Conservation (phyloP, 345 rosid species). For the Reutealis trisperma region DNA sequence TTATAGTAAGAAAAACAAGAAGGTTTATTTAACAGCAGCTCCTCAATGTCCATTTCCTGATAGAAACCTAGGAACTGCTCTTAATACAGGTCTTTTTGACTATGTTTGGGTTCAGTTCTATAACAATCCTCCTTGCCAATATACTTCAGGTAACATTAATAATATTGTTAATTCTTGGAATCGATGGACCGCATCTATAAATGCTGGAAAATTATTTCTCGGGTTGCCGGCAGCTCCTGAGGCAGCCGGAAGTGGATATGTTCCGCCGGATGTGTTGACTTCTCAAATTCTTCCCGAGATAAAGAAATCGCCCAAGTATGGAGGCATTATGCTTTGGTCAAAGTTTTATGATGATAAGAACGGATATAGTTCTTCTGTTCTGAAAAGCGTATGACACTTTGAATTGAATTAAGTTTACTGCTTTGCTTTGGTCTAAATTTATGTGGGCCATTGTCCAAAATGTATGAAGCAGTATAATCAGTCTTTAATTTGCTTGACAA, state of each 20-base stretch:
- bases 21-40: slow-evolving; percentile 32
- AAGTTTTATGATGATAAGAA: slow-evolving; percentile 28
- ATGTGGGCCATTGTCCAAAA: background rate
- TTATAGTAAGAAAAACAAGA: slow-evolving; percentile 17
- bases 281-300: slow-evolving; percentile 33
- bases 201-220: slow-evolving; percentile 19
- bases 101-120: slow-evolving; percentile 38
- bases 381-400: slow-evolving; percentile 14
- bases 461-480: background rate
- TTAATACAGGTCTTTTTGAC: slow-evolving; percentile 31
- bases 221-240: slow-evolving; percentile 39
- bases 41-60: slow-evolving; percentile 40
- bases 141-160: slow-evolving; percentile 18
- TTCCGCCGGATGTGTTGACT: slow-evolving; percentile 28
- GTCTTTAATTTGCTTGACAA: background rate
- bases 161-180: slow-evolving; percentile 33
- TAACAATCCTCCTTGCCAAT: slow-evolving; percentile 33
- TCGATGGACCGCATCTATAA: slow-evolving; percentile 23
- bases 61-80: slow-evolving; percentile 25
- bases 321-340: slow-evolving; percentile 45
- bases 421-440: background rate
- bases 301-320: slow-evolving; percentile 31
- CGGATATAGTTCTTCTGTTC: slow-evolving; percentile 31
- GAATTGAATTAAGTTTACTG: background rate
- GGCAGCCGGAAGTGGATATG: slow-evolving; percentile 40